Evolutionary conservation across 495 filamentous ascomycete species (phyloP).

Genomic region (Rostrohypoxylon terebratum): DNA sequence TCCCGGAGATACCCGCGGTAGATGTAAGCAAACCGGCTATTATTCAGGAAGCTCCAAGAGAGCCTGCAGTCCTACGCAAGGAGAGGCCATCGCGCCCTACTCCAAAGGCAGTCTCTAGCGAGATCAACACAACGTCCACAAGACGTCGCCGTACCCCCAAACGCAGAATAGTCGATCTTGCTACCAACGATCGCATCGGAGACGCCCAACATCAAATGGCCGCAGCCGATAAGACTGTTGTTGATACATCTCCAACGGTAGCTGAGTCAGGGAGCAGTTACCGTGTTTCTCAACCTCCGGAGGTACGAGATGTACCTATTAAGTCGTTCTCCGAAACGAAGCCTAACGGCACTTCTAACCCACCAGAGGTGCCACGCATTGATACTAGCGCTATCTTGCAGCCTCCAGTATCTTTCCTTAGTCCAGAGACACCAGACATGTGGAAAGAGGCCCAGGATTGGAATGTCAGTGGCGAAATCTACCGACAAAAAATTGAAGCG

Average conservation of each 20-base stretch:
- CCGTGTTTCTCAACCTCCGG: constrained; percentile 57
- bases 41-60: constrained; percentile 61
- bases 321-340: constrained; percentile 47
- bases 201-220: constrained; percentile 38
- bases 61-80: constrained; percentile 64
- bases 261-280: constrained; percentile 54
- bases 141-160: constrained; percentile 67
- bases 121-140: constrained; percentile 64
- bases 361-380: constrained; percentile 60
- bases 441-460: constrained; percentile 68
- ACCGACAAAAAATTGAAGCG: constrained; percentile 85
- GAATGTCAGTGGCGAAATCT: constrained; percentile 79
- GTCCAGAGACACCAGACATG: constrained; percentile 50
- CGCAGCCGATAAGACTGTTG: constrained; percentile 12
- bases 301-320: constrained; percentile 42
- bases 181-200: constrained; percentile 67
- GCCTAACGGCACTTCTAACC: constrained; percentile 44
- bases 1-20: constrained; percentile 68
- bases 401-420: constrained; percentile 57
- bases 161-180: constrained; percentile 86
- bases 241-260: not conserved
- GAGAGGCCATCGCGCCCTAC: constrained; percentile 56
- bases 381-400: constrained; percentile 57
- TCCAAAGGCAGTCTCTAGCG: constrained; percentile 58
- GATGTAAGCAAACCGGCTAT: constrained; percentile 73